Base-by-base conservation (phyloP, 1,284 basidiomycete species). In the Puccinia polysora region DNA sequence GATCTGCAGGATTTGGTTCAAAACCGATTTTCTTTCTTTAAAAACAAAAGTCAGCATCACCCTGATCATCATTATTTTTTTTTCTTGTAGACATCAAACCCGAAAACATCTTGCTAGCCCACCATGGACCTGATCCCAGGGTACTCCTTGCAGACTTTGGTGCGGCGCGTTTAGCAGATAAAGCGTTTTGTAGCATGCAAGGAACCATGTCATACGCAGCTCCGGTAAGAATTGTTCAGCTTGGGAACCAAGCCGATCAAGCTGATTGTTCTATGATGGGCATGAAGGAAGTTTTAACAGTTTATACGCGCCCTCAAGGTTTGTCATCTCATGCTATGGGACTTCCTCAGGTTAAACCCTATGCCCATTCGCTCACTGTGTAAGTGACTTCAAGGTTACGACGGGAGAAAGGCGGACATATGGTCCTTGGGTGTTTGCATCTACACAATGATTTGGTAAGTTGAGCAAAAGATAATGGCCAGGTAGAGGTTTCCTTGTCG, bases 201-300 rank as follows among this genome's bases (percentile, higher is more conserved):
- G 68, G 68, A 49, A 71, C 68, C 8, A 71, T 71, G 68, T 71
- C 68, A 1, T 71, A 71, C n/a, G 68, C 68, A 6, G 68, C 68
- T 25, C 68, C 68, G 36, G 68, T 71, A 4, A 71, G 68, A 30
- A n/a, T 7, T 28, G 4, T 7, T 10, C 38, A 12, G 1, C 23
- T 43, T 34, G 12, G 18, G 32, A 30, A 34, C 52, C 45, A 15
- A 43, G n/a, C 59, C 28, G 15, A 43, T 14, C 32, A 8, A 25
- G 14, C 3, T 23, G 28, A 15, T 50, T 49, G 20, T 20, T 12
- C 12, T 18, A 10, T n/a, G 43, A 15, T 40, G 23, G 15, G 5
- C 45, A 1, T 49, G 43, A 28, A 71, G 68, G 68, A 71, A 53
- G 68, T 71, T 18, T 58, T 71, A 25, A 71, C 68, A 34, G 68